A percentile compares a stretch with the other conserved stretches of the same genome.
Evolutionary conservation across 1,139 yeast species (phyloP).

Genomic region (Blastobotrys malaysiensis): DNA sequence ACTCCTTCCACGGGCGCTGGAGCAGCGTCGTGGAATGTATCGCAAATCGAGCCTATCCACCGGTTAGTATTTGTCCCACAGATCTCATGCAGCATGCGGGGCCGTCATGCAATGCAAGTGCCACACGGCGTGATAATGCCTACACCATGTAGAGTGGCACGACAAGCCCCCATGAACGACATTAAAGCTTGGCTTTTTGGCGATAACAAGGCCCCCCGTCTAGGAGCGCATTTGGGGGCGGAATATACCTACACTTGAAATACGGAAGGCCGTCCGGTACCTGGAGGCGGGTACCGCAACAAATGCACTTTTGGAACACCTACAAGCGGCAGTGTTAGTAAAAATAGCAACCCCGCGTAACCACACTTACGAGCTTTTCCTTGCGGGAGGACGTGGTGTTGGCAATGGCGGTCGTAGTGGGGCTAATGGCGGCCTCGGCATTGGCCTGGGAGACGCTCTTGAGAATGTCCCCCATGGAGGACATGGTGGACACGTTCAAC

Average conservation of each 20-base stretch:
- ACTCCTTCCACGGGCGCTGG: conserved; percentile 15
- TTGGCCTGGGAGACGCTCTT: conserved; percentile 23
- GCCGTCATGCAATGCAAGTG: background rate
- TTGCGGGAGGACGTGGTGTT: background rate
- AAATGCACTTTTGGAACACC: conserved; percentile 35
- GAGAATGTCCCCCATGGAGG: conserved; percentile 24
- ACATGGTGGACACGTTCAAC: conserved; percentile 21
- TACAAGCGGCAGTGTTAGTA: background rate
- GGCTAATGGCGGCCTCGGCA: conserved; percentile 11
- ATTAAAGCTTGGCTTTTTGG: background rate
- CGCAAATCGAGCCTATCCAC: conserved; percentile 20
- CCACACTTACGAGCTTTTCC: background rate
- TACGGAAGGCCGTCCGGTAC: conserved; percentile 44
- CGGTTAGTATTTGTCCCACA: background rate
- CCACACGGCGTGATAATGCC: background rate
- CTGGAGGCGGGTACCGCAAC: conserved; percentile 58
- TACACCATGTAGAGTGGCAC: too few species aligned
- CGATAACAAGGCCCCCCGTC: background rate
- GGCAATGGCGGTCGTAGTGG: too few species aligned
- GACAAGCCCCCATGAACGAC: background rate
- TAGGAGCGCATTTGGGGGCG: too few species aligned
- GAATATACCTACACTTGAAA: conserved; percentile 43
- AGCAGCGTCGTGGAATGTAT: conserved; percentile 26
- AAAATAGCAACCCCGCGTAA: background rate
- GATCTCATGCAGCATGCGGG: background rate